Evolutionary conservation across 2,329 filamentous ascomycete genomes (phyloP), one percentile per base, ranked within the genome.

Genomic region (Colletotrichum kahawae): DNA sequence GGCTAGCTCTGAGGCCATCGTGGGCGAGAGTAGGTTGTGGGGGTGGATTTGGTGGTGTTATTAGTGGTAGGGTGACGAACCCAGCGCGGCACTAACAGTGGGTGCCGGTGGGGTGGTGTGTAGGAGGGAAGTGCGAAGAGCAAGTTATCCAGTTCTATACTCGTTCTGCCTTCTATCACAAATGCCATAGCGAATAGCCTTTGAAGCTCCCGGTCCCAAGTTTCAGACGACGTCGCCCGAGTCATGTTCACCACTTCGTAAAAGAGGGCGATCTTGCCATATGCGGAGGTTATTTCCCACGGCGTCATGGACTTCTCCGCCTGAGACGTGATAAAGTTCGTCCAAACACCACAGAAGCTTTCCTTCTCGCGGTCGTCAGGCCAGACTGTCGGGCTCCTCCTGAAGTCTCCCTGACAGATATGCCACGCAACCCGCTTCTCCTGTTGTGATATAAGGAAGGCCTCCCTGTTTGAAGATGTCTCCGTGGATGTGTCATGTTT

Each of bases 401-500:
- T n/a, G 1, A n/a, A n/a, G 0, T 48, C 18, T n/a, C 38, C 0
- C 0, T 12, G 9, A n/a, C 9, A n/a, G 9, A n/a, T 5, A n/a
- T n/a, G 5, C 38, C 38, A 33, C 31, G 10, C 31, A 33, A 12
- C 31, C 31, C 31, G 31, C 8, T 33, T 10, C 43, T 13, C n/a
- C 3, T 1, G n/a, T 6, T 24, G 13, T 51, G n/a, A 7, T 21
- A 21, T 13, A 24, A 21, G n/a, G 21, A 51, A 21, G 43, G n/a
- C 43, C 43, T 12, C 43, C 43, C 43, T 21, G 43, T 21, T 51
- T 21, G n/a, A 51, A 21, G n/a, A 51, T 51, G n/a, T 21, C 43
- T 21, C 43, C 43, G 43, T 51, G 10, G 0, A 21, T 51, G 12
- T 21, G 43, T 13, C 43, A 13, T 51, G n/a, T 21, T 51, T 21